Conservation (phyloP, 371 early-diverging fungal species). For the Mucor circinelloides region DNA sequence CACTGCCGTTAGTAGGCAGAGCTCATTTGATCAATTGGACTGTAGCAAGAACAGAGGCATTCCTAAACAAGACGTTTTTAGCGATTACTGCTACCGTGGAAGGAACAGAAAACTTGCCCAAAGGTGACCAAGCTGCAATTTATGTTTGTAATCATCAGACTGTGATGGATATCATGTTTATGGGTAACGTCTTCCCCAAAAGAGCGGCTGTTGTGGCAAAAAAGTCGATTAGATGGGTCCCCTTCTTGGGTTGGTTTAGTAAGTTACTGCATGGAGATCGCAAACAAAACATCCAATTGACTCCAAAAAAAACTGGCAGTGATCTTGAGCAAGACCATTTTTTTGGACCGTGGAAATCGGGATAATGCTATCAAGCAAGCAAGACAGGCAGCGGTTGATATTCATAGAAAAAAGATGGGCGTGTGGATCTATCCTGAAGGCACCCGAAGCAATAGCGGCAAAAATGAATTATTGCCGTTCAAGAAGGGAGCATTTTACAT, state of each 20-base stretch:
- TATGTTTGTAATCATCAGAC: conserved; percentile 89
- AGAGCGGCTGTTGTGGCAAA: conserved; percentile 81
- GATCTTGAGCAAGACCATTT: conserved; percentile 77
- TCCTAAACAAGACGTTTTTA: conserved; percentile 49
- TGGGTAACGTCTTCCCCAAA: conserved; percentile 75
- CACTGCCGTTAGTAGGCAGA: conserved; percentile 50
- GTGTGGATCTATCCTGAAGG: conserved; percentile 95
- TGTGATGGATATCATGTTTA: conserved; percentile 74
- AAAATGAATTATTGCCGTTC: conserved; percentile 82
- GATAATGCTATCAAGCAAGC: conserved; percentile 80
- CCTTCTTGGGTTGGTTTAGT: conserved; percentile 88
- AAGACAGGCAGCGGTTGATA: conserved; percentile 72
- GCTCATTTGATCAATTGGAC: conserved; percentile 63
- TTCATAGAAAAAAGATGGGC: conserved; percentile 75
- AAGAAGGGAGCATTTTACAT: conserved; percentile 94
- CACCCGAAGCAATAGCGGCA: conserved; percentile 76
- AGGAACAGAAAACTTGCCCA: conserved; percentile 59
- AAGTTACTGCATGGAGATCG: conserved; percentile 37
- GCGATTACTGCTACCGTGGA: conserved; percentile 66
- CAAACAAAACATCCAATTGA: neutral
- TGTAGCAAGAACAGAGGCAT: conserved; percentile 58
- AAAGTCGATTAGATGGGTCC: conserved; percentile 73
- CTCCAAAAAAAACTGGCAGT: conserved; percentile 39
- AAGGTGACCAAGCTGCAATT: conserved; percentile 58
- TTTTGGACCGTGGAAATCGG: conserved; percentile 87